Conservation (phyloP, 352 stramenopile genomes). For the Discostella stelligera region DNA sequence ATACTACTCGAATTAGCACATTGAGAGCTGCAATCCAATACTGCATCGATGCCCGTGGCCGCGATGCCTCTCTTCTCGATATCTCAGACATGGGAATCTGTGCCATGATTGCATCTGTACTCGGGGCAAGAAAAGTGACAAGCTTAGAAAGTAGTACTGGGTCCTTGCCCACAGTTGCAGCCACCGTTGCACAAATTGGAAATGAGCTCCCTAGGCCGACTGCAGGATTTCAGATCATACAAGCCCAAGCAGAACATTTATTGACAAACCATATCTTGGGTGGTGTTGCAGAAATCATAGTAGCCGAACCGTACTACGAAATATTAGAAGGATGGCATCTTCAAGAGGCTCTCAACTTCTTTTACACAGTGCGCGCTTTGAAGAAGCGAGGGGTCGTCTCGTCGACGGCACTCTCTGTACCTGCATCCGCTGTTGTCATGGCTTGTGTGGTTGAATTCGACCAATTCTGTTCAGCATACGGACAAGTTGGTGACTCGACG, state of each 20-base stretch:
- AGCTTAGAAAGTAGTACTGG: constrained; percentile 66
- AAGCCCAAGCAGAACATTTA: constrained; percentile 68
- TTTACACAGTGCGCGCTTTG: constrained; percentile 58
- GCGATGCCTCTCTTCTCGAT: constrained; percentile 59
- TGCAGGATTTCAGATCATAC: constrained; percentile 62
- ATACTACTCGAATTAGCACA: constrained; percentile 40
- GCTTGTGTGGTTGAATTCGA: constrained; percentile 64
- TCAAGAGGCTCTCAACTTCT: constrained; percentile 75
- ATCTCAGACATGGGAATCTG: constrained; percentile 76
- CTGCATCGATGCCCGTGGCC: constrained; percentile 46
- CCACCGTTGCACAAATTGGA: constrained; percentile 65
- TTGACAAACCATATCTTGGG: constrained; percentile 45
- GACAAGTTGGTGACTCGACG: constrained; percentile 38
- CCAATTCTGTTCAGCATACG: constrained; percentile 56
- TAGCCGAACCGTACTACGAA: constrained; percentile 78
- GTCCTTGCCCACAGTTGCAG: constrained; percentile 47
- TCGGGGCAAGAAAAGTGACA: constrained; percentile 57
- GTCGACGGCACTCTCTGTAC: constrained; percentile 45
- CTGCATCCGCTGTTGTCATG: constrained; percentile 47
- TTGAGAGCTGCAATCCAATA: constrained; percentile 51
- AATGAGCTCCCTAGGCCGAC: constrained; percentile 47
- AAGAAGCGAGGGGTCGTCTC: constrained; percentile 45
- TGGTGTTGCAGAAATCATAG: constrained; percentile 52
- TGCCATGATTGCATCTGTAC: constrained; percentile 64
- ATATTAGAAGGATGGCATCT: constrained; percentile 73